Evolutionary conservation across 805 yeast genomes (phyloP).

Genomic region (Schizosaccharomyces octosporus): DNA sequence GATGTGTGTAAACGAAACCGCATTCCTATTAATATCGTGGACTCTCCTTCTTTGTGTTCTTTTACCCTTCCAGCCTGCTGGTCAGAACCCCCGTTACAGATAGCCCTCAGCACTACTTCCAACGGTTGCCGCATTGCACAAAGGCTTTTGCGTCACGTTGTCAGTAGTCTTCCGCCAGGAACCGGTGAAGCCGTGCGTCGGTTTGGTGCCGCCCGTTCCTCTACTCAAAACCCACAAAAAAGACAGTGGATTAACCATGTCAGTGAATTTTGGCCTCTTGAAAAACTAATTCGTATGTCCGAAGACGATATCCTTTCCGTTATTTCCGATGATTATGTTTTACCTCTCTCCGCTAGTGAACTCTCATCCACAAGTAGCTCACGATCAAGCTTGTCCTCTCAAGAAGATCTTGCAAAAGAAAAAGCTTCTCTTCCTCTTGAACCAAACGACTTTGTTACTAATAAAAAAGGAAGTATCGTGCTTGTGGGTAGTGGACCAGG

Average conservation of each 20-base stretch:
- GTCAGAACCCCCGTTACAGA: constrained; percentile 45
- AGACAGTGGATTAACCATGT: constrained; percentile 73
- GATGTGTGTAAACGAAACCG: constrained; percentile 15
- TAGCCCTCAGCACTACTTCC: constrained; percentile 68
- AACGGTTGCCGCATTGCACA: constrained; percentile 74
- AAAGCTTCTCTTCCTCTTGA: not conserved
- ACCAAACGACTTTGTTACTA: not conserved
- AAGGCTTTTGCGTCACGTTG: constrained; percentile 51
- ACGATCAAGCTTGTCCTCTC: not conserved
- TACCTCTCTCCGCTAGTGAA: not conserved
- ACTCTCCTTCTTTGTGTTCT: constrained; percentile 43
- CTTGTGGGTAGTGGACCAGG: constrained; percentile 95
- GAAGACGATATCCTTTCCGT: constrained; percentile 21
- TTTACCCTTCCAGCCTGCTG: constrained; percentile 55
- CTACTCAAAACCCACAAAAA: constrained; percentile 12
- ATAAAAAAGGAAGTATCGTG: constrained; percentile 32
- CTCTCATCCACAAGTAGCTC: not conserved
- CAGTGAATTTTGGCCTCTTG: constrained; percentile 71
- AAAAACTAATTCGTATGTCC: constrained; percentile 32
- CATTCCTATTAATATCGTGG: constrained; percentile 64
- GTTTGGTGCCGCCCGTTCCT: not conserved
- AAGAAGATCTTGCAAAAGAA: not conserved
- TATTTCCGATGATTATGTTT: not conserved
- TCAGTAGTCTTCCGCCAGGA: constrained; percentile 35
- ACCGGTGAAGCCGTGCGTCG: constrained; percentile 22